phyloP scores from a whole-genome alignment of 257 asterid species.

The Phtheirospermum japonicum region DNA sequence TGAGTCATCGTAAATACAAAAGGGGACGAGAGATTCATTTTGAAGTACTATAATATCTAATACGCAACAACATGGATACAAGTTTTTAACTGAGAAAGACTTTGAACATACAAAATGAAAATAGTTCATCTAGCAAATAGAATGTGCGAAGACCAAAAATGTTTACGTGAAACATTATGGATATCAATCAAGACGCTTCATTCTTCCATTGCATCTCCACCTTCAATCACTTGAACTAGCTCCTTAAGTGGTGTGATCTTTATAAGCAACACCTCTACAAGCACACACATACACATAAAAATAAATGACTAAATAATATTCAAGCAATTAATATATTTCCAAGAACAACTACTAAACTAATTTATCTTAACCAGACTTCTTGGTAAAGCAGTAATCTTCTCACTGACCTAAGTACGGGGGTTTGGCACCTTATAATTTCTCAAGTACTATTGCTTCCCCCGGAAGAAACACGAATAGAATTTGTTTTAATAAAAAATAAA shows the following conservation, averaged over 20 bases:
- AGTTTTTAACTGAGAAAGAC: constrained; percentile 6
- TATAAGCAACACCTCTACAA: constrained; percentile 72
- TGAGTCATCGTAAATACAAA: constrained; percentile 1
- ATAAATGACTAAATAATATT: not conserved
- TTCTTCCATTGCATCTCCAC: too few relatives aligned
- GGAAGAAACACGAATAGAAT: constrained; percentile 18
- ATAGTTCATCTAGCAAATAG: constrained; percentile 24
- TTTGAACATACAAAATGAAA: constrained; percentile 20
- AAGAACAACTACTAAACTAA: constrained; percentile 18
- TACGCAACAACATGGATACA: constrained; percentile 22
- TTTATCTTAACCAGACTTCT: constrained; percentile 75
- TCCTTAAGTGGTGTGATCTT: constrained; percentile 86
- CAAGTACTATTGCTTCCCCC: constrained; percentile 77
- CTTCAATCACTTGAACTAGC: too few relatives aligned
- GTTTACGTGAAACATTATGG: too few relatives aligned
- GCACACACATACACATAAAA: constrained; percentile 11
- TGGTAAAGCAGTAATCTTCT: constrained; percentile 69
- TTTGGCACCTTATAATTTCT: constrained; percentile 70
- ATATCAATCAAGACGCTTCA: too few relatives aligned
- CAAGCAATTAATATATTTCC: not conserved
- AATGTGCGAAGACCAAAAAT: constrained; percentile 25
- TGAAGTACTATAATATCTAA: constrained; percentile 21
- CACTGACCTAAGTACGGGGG: constrained; percentile 80
- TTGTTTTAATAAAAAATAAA: constrained; percentile 14
- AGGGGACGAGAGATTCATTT: not conserved